Evolutionary conservation across 352 stramenopile genomes (phyloP), one percentile per base, ranked within the genome.

Genomic region (Globisporangium takayamanum): DNA sequence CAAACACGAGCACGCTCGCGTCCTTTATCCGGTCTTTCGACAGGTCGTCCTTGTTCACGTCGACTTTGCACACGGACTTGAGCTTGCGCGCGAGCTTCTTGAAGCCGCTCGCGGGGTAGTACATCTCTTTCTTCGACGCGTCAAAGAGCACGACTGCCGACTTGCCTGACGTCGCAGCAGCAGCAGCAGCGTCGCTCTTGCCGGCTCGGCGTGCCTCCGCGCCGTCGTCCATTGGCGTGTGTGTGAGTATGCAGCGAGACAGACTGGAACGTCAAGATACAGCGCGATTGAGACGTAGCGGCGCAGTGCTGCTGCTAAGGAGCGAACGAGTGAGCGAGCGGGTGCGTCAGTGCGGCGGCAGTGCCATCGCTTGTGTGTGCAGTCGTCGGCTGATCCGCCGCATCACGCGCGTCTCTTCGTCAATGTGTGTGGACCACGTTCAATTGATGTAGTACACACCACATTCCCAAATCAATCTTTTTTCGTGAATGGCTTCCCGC

Each of bases 41-140:
- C 18, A 98, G 61, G 50, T 97, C 87, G 62, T 98, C 92, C 77
- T 98, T 98, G 84, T 98, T 98, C 55, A 91, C 75, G 51, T 94
- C 76, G 59, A 98, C 89, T 60, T 98, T 98, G 57, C 80, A 87
- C 11, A 72, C 68, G 41, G 75, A 64, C 56, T 96, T 91, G 64
- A 99, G 87, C 59, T 95, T 87, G 33, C 93, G 78, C 55, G 86
- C 89, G 55, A 98, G 84, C 66, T 96, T 97, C 76, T 98, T 98
- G 74, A 98, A 93, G 7, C 94, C 92, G 28, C 61, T 86, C 11
- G 79, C 92, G 20, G 88, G 83, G 59, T 97, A 92, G 66, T 95
- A 96, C 53, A 81, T 84, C 78, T 98, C 93, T 62, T 92, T 87
- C 71, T 98, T 98, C 54, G 86, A 96, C 36, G 86, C 88, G 59